Base-by-base conservation (phyloP, 2,329 filamentous ascomycete species). In the Alternaria arbusti region DNA sequence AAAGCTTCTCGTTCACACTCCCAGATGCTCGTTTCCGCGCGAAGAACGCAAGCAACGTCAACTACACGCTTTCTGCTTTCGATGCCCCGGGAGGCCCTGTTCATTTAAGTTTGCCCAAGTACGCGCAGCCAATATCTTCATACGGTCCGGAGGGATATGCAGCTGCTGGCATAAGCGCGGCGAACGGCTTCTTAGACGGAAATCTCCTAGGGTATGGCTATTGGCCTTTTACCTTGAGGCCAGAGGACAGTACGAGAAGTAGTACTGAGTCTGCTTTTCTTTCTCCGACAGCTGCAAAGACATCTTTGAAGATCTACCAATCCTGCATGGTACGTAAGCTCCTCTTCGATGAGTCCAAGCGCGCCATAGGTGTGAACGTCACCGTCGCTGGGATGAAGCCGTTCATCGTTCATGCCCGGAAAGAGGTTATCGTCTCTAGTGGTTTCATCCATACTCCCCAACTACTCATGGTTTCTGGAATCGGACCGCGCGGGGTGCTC, bases 1-100 rank as follows among this genome's bases (percentile, higher is more conserved):
- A 73, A 56, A 71, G 68, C 25, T 69, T 76, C 23, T 70, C 65
- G 22, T 75, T 78, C 49, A 76, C 71, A 4, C 52, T 63, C 6
- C 75, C 77, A 5, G 54, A 74, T 10, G 12, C 30, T 23, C 46
- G 40, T 12, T 59, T 54, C n/a, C 63, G 65, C 12, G 52, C 49
- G 20, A 51, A 57, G 49, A 66, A 55, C 8, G 47, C 47, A 22
- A 59, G 26, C 11, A 51, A 40, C 13, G 55, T 62, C 9, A 64
- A 64, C 22, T 66, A 51, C n/a, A 64, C 56, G 5, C 32, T 66
- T 5, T 59, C 60, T 17, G 54, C 56, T 6, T 63, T 63, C 13
- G 43, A 66, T 9, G 22, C 7, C 6, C 57, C 60, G 2, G 61
- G 57, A 32, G 63, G 63, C 8, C 63, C 61, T 13, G 63, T 58